These are phyloP conservation scores for Hypoxylon intermedium DNA, from an alignment of 495 filamentous ascomycete genomes.

Conservation along the genomic window DNA sequence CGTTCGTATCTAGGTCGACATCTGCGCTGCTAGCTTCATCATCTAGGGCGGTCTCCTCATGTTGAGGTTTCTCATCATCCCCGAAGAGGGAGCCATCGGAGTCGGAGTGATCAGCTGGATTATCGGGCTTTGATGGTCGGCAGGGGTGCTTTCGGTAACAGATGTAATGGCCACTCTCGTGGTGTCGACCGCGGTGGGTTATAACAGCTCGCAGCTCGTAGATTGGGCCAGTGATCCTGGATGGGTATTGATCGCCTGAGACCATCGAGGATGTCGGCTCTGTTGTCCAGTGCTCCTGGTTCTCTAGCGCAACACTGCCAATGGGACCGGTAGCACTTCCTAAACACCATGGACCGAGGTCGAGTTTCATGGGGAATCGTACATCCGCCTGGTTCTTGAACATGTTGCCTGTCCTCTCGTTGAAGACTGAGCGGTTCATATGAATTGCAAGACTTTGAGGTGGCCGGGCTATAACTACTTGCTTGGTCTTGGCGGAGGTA, in stretches of 20 bases:
- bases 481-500: conserved; percentile 81
- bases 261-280: conserved; percentile 75
- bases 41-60: conserved; percentile 29
- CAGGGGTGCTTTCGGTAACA: conserved; percentile 77
- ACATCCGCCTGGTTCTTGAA: conserved; percentile 85
- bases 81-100: neutral
- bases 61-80: neutral
- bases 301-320: conserved; percentile 31
- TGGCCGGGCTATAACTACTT: conserved; percentile 81
- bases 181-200: conserved; percentile 79
- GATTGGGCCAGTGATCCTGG: conserved; percentile 57
- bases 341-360: conserved; percentile 81
- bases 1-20: conserved; percentile 40
- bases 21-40: conserved; percentile 45
- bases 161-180: conserved; percentile 96
- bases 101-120: neutral
- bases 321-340: conserved; percentile 53
- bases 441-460: conserved; percentile 83
- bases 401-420: conserved; percentile 76
- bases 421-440: conserved; percentile 89
- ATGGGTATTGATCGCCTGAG: conserved; percentile 50
- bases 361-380: conserved; percentile 72
- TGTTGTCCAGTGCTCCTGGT: conserved; percentile 69
- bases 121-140: conserved; percentile 13
- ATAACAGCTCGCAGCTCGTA: conserved; percentile 87